Evolutionary conservation across 768 basidiomycete genomes (phyloP).

Genomic region (Termitomyces sp.): DNA sequence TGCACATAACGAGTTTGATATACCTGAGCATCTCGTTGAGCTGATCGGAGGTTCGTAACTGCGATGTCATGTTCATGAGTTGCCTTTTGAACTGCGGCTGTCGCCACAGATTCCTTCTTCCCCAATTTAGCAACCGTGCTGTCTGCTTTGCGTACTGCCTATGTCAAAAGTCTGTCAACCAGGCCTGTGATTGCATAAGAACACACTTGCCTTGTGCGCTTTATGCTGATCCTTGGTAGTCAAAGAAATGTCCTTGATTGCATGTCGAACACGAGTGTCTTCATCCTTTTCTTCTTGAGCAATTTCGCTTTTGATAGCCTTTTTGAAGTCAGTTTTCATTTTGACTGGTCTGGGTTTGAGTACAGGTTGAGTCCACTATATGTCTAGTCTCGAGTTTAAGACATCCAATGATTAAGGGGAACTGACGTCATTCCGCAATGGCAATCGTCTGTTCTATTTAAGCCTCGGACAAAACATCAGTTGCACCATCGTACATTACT

Average conservation of each 20-base stretch:
- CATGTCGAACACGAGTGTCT: conserved; percentile 45
- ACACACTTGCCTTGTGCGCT: conserved; percentile 43
- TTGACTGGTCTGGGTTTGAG: not conserved
- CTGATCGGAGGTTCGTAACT: conserved; percentile 26
- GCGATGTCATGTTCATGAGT: conserved; percentile 43
- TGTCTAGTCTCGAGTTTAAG: conserved; percentile 6
- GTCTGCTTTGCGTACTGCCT: conserved; percentile 19
- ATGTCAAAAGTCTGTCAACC: not conserved
- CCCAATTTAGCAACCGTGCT: conserved; percentile 36
- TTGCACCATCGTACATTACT: not conserved
- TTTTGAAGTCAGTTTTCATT: conserved; percentile 14
- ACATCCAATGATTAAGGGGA: conserved; percentile 3
- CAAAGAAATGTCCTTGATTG: conserved; percentile 49
- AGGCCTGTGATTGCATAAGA: not conserved
- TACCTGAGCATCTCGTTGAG: conserved; percentile 16
- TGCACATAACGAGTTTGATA: not conserved
- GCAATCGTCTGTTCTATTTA: conserved; percentile 7
- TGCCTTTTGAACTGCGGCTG: conserved; percentile 43
- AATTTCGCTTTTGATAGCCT: conserved; percentile 40
- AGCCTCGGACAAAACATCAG: conserved; percentile 1
- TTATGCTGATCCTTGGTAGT: conserved; percentile 53
- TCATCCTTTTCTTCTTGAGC: conserved; percentile 51
- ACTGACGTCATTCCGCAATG: conserved; percentile 10
- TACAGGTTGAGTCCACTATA: not conserved
- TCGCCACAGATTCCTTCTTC: conserved; percentile 43